Conservation (phyloP, 1,284 basidiomycete species). For the Moesziomyces parantarcticus region DNA sequence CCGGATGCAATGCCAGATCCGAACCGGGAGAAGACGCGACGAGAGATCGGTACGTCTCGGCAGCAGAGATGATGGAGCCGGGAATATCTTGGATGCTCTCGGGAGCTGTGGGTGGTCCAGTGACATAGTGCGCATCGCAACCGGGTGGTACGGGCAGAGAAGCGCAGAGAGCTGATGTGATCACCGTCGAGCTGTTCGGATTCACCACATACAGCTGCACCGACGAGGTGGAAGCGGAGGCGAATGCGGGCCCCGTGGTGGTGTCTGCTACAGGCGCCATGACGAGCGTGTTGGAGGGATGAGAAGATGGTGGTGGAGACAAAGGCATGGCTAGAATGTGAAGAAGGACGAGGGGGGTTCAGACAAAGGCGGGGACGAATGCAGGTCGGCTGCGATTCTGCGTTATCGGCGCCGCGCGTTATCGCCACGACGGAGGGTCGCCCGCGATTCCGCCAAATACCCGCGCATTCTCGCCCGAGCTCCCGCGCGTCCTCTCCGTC, state of each 20-base stretch:
- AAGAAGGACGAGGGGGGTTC: neutral
- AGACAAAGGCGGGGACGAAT: neutral
- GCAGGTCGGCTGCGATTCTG: too few species aligned
- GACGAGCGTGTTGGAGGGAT: neutral
- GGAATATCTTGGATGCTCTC: constrained; percentile 39
- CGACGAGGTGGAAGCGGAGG: neutral
- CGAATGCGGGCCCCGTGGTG: neutral
- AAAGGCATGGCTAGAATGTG: neutral
- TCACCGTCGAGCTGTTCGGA: constrained; percentile 33
- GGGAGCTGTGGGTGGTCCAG: constrained; percentile 40
- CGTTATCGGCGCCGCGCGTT: too few species aligned
- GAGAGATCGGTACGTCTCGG: constrained; percentile 28
- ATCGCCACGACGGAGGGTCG: too few species aligned
- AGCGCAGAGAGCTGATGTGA: constrained; percentile 20
- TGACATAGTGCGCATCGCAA: constrained; percentile 11
- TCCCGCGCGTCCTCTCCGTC: neutral
- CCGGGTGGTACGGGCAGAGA: constrained; percentile 13
- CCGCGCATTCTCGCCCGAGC: constrained; percentile 32
- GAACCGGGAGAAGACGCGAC: neutral
- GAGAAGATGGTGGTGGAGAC: neutral
- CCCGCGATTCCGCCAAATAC: constrained; percentile 8
- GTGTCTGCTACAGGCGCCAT: constrained; percentile 15
- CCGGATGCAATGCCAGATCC: constrained; percentile 4
- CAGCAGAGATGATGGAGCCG: constrained; percentile 38
- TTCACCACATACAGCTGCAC: constrained; percentile 30